These are phyloP conservation scores for Phytophthora citricola DNA, from an alignment of 352 stramenopile species.

Conservation along the genomic window DNA sequence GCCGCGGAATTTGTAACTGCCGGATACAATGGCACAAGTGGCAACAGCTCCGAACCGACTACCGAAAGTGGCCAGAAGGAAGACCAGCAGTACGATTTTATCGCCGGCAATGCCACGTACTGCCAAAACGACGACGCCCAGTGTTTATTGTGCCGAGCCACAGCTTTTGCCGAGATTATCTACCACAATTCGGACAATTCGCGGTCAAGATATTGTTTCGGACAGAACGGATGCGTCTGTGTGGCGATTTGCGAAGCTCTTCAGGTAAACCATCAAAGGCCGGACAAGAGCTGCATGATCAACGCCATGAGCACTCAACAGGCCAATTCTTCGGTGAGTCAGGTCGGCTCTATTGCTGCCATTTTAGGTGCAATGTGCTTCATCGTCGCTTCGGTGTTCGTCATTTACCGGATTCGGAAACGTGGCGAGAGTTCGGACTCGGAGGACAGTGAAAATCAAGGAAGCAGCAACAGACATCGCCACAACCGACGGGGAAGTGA, in stretches of 20 bases:
- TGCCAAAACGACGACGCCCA: conserved; percentile 47
- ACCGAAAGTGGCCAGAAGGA: conserved; percentile 9
- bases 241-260: conserved; percentile 50
- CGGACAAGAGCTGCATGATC: conserved; percentile 40
- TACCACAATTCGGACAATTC: conserved; percentile 45
- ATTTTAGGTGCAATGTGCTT: conserved; percentile 56
- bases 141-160: conserved; percentile 41
- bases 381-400: conserved; percentile 53
- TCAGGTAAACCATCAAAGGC: conserved; percentile 16
- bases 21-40: conserved; percentile 18
- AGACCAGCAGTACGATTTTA: conserved; percentile 41
- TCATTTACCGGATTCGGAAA: conserved; percentile 57
- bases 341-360: conserved; percentile 40
- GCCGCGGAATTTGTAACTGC: conserved; percentile 33
- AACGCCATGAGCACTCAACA: conserved; percentile 44
- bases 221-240: conserved; percentile 50
- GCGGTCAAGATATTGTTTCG: conserved; percentile 43
- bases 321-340: conserved; percentile 14
- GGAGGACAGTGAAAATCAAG: conserved; percentile 20
- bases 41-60: conserved; percentile 17
- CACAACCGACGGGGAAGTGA: conserved; percentile 32
- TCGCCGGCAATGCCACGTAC: conserved; percentile 38
- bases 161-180: conserved; percentile 49
- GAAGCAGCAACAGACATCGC: conserved; percentile 5
- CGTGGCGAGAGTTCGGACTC: conserved; percentile 35